Evolutionary conservation across 164 flowering plant genomes (phyloP), one percentile per base, ranked within the genome.

Genomic region (Santalum album): DNA sequence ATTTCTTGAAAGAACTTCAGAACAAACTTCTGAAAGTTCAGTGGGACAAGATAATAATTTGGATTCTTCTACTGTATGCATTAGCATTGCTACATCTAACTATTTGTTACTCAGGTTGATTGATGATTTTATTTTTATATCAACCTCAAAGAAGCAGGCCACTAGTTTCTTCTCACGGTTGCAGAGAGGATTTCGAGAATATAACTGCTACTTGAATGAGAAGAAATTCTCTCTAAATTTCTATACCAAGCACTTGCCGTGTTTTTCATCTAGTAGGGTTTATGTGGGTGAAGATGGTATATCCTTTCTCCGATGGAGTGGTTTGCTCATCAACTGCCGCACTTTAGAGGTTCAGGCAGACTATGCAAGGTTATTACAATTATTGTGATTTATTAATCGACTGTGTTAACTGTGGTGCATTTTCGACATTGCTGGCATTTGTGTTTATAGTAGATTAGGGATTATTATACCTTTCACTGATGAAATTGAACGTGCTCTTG

Each of bases 291-390:
- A 73, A 57, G 84, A 87, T 63, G 90, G 87, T 51, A 32, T 59
- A 14, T 67, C 84, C 51, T 87, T 78, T 75, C 64, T 89, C 65
- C 73, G 72, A 23, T 94, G 97, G 97, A 76, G 96, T 71, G 99
- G 99, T 45, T 67, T 94, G 74, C 87, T 90, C 45, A 68, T 90
- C 54, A 87, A 94, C 57, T 77, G 73, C 43, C n/a, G 55, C 54
- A 83, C 86, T 32, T 62, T 90, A 44, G 99, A 94, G 72, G 75
- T 94, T 59, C 96, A 82, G 65, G 97, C 90, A 43, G 99, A 94
- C 66, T 94, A 90, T 73, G 75, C 83, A 56, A 89, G 90, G 99
- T 92, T 45, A 36, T 35, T 26, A 21, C 36, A 23, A 25, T 49
- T 42, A 55, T 55, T 12, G 20, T 25, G 11, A 27, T 27, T 55